Evolutionary conservation across 176 grass and related monocot species (phyloP), one percentile per base, ranked within the genome.

Genomic region (Dactylis glomerata): DNA sequence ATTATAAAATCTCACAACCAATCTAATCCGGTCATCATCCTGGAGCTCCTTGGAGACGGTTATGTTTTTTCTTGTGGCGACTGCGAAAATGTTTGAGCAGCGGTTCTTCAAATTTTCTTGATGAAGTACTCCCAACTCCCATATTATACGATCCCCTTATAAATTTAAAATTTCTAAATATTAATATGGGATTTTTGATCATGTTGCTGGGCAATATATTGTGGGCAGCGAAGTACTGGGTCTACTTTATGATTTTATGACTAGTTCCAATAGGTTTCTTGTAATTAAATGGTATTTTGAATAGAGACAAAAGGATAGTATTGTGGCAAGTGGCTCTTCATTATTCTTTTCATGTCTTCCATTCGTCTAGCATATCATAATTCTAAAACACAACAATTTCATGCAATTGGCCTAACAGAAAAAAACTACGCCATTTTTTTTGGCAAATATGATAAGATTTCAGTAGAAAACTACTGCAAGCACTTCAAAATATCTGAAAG

Each of bases 171-270:
- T n/a, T n/a, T n/a, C n/a, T 55, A 75, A 54, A 9, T 12, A 45
- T 87, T 44, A 80, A 66, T 33, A 67, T 33, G 34, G 66, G 22
- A 62, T 73, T 80, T 46, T 15, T 11, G 61, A 80, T 37, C 15
- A 24, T 40, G 30, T 81, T 49, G 13, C 32, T 40, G 10, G 6
- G 30, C 32, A 38, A 71, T 47, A 73, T 49, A 72, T 80, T 79
- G 63, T 36, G 19, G 73, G 7, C 38, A 49, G 68, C 79, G 9
- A 47, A 36, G 58, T 64, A 59, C 6, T 16, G 33, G 13, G 42
- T 45, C 42, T 45, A 11, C 2, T 31, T 68, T 62, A 30, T 32
- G 9, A 50, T n/a, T n/a, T n/a, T n/a, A n/a, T n/a, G n/a, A n/a
- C 30, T 26, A 42, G 28, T 75, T 15, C 28, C 24, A 8, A 23